A percentile compares a stretch with the other conserved stretches of the same genome.
These are phyloP conservation scores for Bretschneidera sinensis DNA, from an alignment of 345 rosid species.

Conservation along the genomic window DNA sequence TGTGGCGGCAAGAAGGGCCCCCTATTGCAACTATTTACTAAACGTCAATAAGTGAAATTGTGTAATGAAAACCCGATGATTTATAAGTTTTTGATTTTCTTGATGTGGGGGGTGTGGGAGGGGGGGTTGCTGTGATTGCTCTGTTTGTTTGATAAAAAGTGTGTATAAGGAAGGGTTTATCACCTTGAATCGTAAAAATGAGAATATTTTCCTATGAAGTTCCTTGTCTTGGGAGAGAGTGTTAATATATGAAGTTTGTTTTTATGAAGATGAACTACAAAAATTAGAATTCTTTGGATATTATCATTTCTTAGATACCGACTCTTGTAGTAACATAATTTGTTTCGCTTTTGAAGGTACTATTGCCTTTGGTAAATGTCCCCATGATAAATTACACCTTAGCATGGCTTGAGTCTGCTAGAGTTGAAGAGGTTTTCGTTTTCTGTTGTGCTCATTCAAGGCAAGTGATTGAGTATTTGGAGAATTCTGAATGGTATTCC, in stretches of 20 bases:
- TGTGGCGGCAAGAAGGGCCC: too few relatives aligned
- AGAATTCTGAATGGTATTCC: slow-evolving; percentile 67
- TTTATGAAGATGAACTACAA: neutral
- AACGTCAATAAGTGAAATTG: too few relatives aligned
- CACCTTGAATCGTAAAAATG: neutral
- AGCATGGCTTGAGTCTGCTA: slow-evolving; percentile 92
- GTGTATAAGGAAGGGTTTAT: too few relatives aligned
- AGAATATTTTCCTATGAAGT: neutral
- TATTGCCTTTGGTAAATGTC: slow-evolving; percentile 70
- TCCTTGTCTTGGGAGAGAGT: neutral
- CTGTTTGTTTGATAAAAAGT: too few relatives aligned
- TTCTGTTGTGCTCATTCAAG: slow-evolving; percentile 90
- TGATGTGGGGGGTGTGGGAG: too few relatives aligned
- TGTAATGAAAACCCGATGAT: too few relatives aligned
- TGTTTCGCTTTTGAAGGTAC: slow-evolving; percentile 41
- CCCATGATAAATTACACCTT: slow-evolving; percentile 89
- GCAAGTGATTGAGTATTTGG: slow-evolving; percentile 73
- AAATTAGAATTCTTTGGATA: too few relatives aligned
- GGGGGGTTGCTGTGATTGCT: too few relatives aligned
- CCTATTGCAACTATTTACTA: too few relatives aligned
- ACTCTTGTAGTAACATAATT: neutral
- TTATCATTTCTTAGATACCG: neutral
- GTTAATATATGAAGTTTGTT: neutral
- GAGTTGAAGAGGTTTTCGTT: slow-evolving; percentile 86
- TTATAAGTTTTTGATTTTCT: too few relatives aligned